Percentiles rank a stretch among this genome's conserved stretches.
Evolutionary conservation across 768 basidiomycete genomes (phyloP).

Genomic region (Kwoniella mangroviensis): DNA sequence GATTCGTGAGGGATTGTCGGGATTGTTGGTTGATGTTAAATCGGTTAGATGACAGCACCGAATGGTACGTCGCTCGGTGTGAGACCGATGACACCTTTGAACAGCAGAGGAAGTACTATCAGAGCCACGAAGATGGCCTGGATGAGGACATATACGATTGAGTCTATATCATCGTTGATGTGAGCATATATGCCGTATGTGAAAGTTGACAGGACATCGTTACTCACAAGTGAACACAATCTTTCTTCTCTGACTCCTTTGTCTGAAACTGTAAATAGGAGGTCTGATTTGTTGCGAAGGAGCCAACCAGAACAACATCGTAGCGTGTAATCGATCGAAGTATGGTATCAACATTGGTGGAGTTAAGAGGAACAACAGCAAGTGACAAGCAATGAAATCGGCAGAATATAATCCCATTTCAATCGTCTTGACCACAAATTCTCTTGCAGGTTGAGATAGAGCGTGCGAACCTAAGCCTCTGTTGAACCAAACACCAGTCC

Average conservation of each 20-base stretch:
- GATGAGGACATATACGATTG: slow-evolving; percentile 72
- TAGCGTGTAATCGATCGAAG: slow-evolving; percentile 88
- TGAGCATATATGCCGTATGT: too few relatives aligned
- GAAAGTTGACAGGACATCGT: slow-evolving; percentile 21
- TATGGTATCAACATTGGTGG: slow-evolving; percentile 88
- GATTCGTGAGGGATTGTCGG: background rate
- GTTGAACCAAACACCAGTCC: slow-evolving; percentile 91
- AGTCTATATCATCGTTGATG: slow-evolving; percentile 60
- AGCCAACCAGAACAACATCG: slow-evolving; percentile 85
- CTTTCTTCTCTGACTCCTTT: slow-evolving; percentile 84
- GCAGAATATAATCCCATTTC: slow-evolving; percentile 95
- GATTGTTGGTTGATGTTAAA: background rate
- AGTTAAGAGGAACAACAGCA: slow-evolving; percentile 88
- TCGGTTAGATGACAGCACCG: slow-evolving; percentile 45
- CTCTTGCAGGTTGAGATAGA: slow-evolving; percentile 96
- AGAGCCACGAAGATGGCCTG: slow-evolving; percentile 75
- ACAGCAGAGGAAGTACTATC: slow-evolving; percentile 63
- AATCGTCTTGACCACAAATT: slow-evolving; percentile 96
- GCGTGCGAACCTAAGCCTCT: slow-evolving; percentile 86
- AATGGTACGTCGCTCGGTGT: slow-evolving; percentile 47
- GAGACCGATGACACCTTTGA: slow-evolving; percentile 69
- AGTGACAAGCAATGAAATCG: slow-evolving; percentile 69
- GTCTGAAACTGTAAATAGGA: slow-evolving; percentile 85
- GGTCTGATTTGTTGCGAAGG: slow-evolving; percentile 60
- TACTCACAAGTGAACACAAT: slow-evolving; percentile 66